Base-by-base conservation (phyloP, 2,329 filamentous ascomycete species). In the Aspergillus tamarii region DNA sequence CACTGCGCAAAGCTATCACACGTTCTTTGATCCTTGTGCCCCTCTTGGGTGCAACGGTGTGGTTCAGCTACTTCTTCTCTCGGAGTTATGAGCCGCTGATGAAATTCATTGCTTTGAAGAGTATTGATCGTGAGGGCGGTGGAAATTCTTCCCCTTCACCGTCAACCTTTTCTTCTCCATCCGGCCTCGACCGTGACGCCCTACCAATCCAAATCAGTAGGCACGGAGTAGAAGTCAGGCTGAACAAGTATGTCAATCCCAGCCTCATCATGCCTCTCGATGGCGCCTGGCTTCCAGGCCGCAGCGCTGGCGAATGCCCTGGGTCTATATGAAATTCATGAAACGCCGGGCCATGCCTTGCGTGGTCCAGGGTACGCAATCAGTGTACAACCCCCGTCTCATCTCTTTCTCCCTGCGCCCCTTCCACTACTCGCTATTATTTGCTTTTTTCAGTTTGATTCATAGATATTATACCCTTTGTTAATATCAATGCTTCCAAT, bases 31-130 rank as follows among this genome's bases (percentile, higher is more conserved):
- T 94, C 34, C 84, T 97, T 23, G 77, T 91, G 0, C 96, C 95
- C 4, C 84, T 99, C 3, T 82, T 96, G 5, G 82, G 89, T 11
- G 87, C 88, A 36, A 97, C 94, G 0, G 82, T 96, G 19, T 98
- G 94, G 94, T 97, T 96, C 74, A 91, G 87, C 67, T 91, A 92
- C 77, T 91, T 92, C 69, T 98, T 92, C 75, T 85, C 87, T 50
- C 85, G 86, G 52, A 91, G 91, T 1, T 99, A 95, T 72, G 91
- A 93, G 72, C 94, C 95, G 0, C 81, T 99, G 64, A 97, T 94
- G 77, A 90, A 89, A 70, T 97, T 95, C 75, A 98, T 99, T 75
- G 93, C 96, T 32, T 82, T 99, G 52, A 87, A 92, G 66, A 96
- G 93, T 71, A 92, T 99, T 64, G 87, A 89, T 68, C 84, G 87